A percentile compares a stretch with the other conserved stretches of the same genome.
phyloP scores from a whole-genome alignment of 768 basidiomycete genomes.

The Lentinula aciculospora region DNA sequence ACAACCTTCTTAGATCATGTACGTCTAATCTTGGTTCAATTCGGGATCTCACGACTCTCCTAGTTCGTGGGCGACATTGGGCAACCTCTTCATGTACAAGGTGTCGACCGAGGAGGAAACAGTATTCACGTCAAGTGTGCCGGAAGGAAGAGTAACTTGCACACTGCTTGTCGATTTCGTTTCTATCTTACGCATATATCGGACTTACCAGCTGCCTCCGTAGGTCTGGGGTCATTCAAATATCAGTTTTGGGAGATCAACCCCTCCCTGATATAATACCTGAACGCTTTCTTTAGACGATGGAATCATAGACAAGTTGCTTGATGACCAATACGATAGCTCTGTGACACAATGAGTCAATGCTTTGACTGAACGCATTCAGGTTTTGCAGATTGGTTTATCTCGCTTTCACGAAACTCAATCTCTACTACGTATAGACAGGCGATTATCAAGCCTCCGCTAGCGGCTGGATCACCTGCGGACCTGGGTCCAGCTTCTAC shows the following conservation, averaged over 20 bases:
- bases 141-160: slow-evolving; percentile 17
- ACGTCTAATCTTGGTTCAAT: not conserved
- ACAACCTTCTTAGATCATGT: not conserved
- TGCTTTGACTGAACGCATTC: not conserved
- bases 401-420: not conserved
- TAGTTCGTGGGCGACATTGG: slow-evolving; percentile 18
- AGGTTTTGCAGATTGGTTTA: not conserved
- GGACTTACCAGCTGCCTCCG: not conserved
- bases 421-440: not conserved
- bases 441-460: not conserved
- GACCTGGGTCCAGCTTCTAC: not conserved
- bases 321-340: not conserved
- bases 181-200: not conserved
- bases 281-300: not conserved
- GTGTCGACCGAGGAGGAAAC: slow-evolving; percentile 16
- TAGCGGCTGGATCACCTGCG: not conserved
- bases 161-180: slow-evolving; percentile 6
- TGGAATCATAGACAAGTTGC: not conserved
- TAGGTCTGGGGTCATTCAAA: not conserved
- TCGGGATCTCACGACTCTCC: not conserved
- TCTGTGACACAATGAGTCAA: not conserved
- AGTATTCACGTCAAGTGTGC: slow-evolving; percentile 13
- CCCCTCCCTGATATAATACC: no score
- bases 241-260: no score
- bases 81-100: slow-evolving; percentile 20